phyloP scores from a whole-genome alignment of 164 flowering plant species.

The Vitis rotundifolia region DNA sequence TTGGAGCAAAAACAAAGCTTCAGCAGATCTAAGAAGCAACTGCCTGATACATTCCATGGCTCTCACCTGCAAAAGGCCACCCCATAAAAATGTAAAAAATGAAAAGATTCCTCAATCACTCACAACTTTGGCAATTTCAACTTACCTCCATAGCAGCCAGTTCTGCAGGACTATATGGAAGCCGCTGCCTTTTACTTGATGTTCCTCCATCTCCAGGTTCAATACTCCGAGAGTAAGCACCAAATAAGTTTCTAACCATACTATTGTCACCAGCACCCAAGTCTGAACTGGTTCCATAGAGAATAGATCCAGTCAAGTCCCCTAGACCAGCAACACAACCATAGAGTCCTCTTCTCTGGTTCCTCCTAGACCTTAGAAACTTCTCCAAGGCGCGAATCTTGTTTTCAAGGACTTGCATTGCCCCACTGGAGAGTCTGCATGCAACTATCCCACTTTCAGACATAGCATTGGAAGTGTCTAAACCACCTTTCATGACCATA shows the following conservation, averaged over 20 bases:
- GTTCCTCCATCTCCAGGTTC: slow-evolving; percentile 53
- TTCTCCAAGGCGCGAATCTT: slow-evolving; percentile 88
- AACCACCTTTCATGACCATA: slow-evolving; percentile 56
- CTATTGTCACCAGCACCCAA: slow-evolving; percentile 60
- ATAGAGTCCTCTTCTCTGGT: slow-evolving; percentile 93
- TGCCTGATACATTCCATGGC: slow-evolving; percentile 96
- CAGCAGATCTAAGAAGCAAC: slow-evolving; percentile 85
- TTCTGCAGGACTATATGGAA: slow-evolving; percentile 89
- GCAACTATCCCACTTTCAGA: slow-evolving; percentile 56
- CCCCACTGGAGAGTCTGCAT: slow-evolving; percentile 76
- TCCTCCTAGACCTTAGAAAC: slow-evolving; percentile 79
- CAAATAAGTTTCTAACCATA: slow-evolving; percentile 76
- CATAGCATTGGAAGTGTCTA: slow-evolving; percentile 40
- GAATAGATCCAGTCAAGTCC: slow-evolving; percentile 84
- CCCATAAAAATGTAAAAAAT: not conserved
- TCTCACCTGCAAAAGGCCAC: slow-evolving; percentile 64
- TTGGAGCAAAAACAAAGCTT: slow-evolving; percentile 87
- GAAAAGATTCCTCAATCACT: not conserved
- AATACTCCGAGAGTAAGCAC: slow-evolving; percentile 57
- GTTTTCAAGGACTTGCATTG: slow-evolving; percentile 89
- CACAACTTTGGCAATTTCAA: not conserved
- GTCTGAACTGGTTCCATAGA: slow-evolving; percentile 67
- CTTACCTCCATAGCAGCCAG: slow-evolving; percentile 94
- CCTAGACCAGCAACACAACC: slow-evolving; percentile 95
- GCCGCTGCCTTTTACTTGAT: slow-evolving; percentile 80